These are phyloP conservation scores for Mortierella claussenii DNA, from an alignment of 192 early-diverging fungal genomes.

Conservation along the genomic window DNA sequence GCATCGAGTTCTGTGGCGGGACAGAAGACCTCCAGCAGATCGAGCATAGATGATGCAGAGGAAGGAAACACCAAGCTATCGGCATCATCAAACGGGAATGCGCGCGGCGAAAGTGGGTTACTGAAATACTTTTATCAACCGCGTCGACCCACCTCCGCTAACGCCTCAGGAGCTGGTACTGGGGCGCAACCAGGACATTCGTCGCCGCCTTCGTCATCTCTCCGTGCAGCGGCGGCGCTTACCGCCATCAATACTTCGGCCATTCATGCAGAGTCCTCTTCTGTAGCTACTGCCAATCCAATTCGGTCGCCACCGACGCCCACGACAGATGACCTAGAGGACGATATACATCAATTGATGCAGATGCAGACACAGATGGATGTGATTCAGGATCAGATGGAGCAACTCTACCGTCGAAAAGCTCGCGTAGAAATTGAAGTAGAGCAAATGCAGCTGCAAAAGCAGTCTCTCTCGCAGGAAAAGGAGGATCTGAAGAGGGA, in stretches of 20 bases:
- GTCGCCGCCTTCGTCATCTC: background rate
- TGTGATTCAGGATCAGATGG: constrained; percentile 29
- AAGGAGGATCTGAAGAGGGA: constrained; percentile 12
- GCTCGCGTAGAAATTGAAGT: constrained; percentile 27
- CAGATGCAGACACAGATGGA: constrained; percentile 13
- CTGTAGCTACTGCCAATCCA: too few relatives aligned
- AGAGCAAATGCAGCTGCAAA: constrained; percentile 15
- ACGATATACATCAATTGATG: background rate
- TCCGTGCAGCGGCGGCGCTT: background rate
- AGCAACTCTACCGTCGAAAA: constrained; percentile 29
- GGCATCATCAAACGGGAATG: background rate
- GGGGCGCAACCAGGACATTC: background rate
- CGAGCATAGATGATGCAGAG: background rate
- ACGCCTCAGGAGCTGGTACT: background rate
- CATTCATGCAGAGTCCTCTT: background rate
- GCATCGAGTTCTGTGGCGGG: background rate
- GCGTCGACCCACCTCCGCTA: constrained; percentile 3
- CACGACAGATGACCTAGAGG: background rate
- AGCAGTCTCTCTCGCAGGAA: constrained; percentile 7
- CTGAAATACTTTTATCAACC: constrained; percentile 46
- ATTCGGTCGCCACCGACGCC: background rate
- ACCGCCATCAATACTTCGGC: background rate
- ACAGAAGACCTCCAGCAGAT: background rate
- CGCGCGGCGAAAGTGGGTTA: constrained; percentile 14
- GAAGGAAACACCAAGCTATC: background rate